Conservation (phyloP, 2,329 filamentous ascomycete species). For the Sordariomycetes sp. region DNA sequence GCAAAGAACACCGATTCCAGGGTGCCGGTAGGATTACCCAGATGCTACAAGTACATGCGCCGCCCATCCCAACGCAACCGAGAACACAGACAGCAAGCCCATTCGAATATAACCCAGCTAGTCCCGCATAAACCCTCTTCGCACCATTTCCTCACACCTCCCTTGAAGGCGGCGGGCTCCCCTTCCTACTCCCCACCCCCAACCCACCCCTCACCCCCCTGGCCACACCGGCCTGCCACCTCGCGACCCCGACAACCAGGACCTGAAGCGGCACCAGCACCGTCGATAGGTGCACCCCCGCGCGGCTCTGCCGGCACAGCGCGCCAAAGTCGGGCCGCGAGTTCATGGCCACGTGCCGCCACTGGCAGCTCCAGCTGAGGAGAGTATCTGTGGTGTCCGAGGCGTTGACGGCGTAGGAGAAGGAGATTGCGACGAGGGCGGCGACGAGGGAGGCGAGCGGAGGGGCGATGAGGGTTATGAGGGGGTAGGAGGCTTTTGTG, state of each 20-base stretch:
- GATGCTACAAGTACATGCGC: too few species aligned
- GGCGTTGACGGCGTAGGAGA: constrained; percentile 43
- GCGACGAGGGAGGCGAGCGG: constrained; percentile 17
- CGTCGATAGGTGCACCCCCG: constrained; percentile 38
- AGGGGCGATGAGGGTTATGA: constrained; percentile 10
- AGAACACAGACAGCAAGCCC: not conserved
- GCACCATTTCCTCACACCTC: not conserved
- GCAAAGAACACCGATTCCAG: not conserved
- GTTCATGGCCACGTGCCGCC: constrained; percentile 37
- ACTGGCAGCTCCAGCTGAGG: constrained; percentile 51
- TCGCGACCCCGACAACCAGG: constrained; percentile 29
- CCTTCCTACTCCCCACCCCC: not conserved
- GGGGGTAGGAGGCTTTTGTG: constrained; percentile 5
- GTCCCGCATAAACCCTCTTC: not conserved
- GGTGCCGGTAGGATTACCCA: not conserved
- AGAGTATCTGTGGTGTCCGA: constrained; percentile 37
- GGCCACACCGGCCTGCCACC: constrained; percentile 15
- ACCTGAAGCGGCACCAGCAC: constrained; percentile 44
- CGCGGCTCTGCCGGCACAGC: constrained; percentile 42
- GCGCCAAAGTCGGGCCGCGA: constrained; percentile 39
- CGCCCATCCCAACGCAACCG: not conserved
- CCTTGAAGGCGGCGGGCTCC: not conserved
- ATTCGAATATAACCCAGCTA: not conserved
- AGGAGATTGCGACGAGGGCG: constrained; percentile 36
- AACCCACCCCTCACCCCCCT: not conserved